Base-by-base conservation (phyloP, 306 rosid species). In the Hippophae gyantsensis region DNA sequence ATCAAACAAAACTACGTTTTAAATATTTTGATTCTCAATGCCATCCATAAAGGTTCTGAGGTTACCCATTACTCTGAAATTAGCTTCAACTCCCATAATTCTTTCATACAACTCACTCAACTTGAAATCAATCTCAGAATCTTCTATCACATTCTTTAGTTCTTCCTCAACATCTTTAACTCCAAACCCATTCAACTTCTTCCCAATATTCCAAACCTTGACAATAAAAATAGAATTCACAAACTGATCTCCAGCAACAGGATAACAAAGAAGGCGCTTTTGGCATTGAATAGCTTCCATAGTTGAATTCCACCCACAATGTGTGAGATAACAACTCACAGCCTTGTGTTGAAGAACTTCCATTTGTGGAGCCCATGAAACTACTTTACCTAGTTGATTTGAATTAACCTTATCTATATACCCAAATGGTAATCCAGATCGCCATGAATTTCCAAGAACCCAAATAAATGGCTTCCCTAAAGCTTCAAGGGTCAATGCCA, bases 271-370 rank as follows among this genome's bases (percentile, higher is more conserved):
- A 63, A 85, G 49, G 32, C 81, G 80, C 69, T 85, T 85, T 10
- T 44, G 73, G 61, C 67, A 85, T 41, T 75, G 87, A 32, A 87
- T 63, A 1, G 96, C 98, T 69, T 92, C 96, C 81, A 85, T 58
- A 32, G 86, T 87, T 18, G 98, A 92, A 63, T 85, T 92, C 98
- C 98, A 92, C 0, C 98, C 96, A 13, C 98, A 92, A n/a, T 92
- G 98, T 1, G 98, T 81, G 23, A 92, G 69, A 44, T 83, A 92
- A 46, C 90, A 83, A 2, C 82, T 95, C 11, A 85, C 84, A 2
- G 83, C 75, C 13, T 13, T 43, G 62, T 87, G 95, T 18, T 71
- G 62, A 48, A 92, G 43, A 32, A 92, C 78, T 44, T 79, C 81
- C 47, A 67, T 43, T 43, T 92, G 98, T 2, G 98, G 96, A 0